phyloP scores from a whole-genome alignment of 129 eudicot species.

The Solidago caesia region DNA sequence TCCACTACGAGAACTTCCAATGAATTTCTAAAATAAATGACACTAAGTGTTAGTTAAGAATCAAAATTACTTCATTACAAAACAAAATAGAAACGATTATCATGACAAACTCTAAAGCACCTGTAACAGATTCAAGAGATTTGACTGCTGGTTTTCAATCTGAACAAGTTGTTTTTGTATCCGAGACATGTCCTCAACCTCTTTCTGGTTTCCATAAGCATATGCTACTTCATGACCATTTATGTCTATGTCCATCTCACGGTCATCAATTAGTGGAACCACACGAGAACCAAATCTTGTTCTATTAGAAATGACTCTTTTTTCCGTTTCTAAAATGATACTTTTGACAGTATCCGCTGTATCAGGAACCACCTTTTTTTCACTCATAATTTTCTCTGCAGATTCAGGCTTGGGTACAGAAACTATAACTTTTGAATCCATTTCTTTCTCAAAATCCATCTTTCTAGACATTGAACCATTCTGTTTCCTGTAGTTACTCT shows the following conservation, averaged over 20 bases:
- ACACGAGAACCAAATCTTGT: conserved; percentile 59
- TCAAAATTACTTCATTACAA: not conserved
- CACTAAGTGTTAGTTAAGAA: not conserved
- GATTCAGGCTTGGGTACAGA: conserved; percentile 31
- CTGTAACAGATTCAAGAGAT: conserved; percentile 78
- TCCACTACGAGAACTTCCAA: conserved; percentile 86
- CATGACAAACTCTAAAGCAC: conserved; percentile 29
- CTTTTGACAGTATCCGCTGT: conserved; percentile 32
- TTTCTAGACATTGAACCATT: conserved; percentile 31
- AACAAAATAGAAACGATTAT: conserved; percentile 2
- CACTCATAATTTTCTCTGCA: conserved; percentile 4
- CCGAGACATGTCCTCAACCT: conserved; percentile 58
- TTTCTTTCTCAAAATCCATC: conserved; percentile 42
- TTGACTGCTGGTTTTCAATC: conserved; percentile 88
- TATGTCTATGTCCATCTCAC: conserved; percentile 22
- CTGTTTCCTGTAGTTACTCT: conserved; percentile 39
- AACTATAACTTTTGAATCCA: conserved; percentile 30
- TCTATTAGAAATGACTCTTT: conserved; percentile 35
- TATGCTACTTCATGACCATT: conserved; percentile 36
- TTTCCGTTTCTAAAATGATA: conserved; percentile 31
- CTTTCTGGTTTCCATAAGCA: conserved; percentile 47
- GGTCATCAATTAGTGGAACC: conserved; percentile 56
- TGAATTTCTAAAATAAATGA: conserved; percentile 54
- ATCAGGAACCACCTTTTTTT: conserved; percentile 3
- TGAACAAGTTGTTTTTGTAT: conserved; percentile 74